A percentile compares a stretch with the other conserved stretches of the same genome.
These are phyloP conservation scores for Lactifluus piperatus DNA, from an alignment of 768 basidiomycete species.

Conservation along the genomic window DNA sequence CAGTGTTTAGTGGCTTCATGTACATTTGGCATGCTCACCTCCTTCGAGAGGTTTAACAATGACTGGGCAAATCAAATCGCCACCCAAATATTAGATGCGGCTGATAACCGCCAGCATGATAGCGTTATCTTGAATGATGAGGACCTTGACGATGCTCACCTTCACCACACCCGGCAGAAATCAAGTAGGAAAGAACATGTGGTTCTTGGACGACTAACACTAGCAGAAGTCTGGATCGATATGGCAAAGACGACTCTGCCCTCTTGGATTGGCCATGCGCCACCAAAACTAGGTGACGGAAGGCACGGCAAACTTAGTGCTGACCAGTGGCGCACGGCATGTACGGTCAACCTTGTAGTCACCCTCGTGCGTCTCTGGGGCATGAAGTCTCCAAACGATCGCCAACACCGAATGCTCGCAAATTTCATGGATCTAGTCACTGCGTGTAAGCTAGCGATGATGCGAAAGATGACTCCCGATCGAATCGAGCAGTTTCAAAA, in stretches of 20 bases:
- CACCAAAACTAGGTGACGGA: conserved; percentile 15
- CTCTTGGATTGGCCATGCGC: conserved; percentile 22
- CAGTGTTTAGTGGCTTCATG: no score
- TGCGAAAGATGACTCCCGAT: conserved; percentile 20
- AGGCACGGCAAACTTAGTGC: conserved; percentile 22
- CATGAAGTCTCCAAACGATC: background rate
- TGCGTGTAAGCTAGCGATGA: conserved; percentile 28
- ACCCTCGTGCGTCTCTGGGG: conserved; percentile 24
- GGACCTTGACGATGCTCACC: background rate
- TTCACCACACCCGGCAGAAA: background rate
- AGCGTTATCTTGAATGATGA: no score
- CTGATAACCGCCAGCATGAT: no score
- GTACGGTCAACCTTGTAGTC: conserved; percentile 19
- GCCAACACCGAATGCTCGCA: background rate
- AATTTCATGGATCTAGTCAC: conserved; percentile 29
- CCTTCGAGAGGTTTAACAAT: no score
- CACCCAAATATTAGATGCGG: background rate
- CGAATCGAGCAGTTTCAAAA: conserved; percentile 24
- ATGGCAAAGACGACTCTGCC: conserved; percentile 20
- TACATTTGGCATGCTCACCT: no score
- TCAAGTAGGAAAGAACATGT: background rate
- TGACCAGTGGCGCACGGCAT: conserved; percentile 22
- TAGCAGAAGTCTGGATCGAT: conserved; percentile 14
- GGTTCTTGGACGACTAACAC: background rate
- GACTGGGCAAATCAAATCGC: background rate